Conservation (phyloP, 805 yeast genomes). For the Candida yuanshanica region DNA sequence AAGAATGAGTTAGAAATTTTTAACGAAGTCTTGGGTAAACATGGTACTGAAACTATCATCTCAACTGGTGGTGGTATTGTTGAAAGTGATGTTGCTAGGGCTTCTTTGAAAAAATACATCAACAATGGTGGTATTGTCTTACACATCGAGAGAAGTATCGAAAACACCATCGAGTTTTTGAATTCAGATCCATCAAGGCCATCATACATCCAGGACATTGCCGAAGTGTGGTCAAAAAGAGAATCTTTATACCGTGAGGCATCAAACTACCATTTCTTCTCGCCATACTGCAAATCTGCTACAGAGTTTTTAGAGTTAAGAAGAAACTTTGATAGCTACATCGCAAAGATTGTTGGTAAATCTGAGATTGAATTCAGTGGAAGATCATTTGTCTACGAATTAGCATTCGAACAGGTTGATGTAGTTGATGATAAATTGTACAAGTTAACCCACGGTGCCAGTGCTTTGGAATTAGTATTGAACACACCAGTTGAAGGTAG, state of each 20-base stretch:
- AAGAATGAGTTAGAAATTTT: conserved; percentile 54
- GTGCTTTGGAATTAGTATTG: conserved; percentile 80
- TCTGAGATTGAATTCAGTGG: conserved; percentile 25
- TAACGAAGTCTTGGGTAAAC: conserved; percentile 37
- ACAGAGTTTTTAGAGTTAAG: conserved; percentile 52
- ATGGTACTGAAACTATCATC: conserved; percentile 49
- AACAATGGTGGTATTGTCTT: conserved; percentile 62
- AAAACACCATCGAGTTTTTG: conserved; percentile 71
- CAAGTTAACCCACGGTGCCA: conserved; percentile 57
- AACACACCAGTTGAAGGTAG: conserved; percentile 38
- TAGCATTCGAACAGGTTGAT: conserved; percentile 63
- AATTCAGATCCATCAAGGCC: conserved; percentile 82
- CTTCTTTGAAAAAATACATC: conserved; percentile 48
- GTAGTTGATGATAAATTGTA: conserved; percentile 45
- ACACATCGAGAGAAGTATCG: conserved; percentile 84
- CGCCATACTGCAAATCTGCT: conserved; percentile 60
- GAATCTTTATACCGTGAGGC: conserved; percentile 74
- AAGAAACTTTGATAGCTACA: conserved; percentile 51
- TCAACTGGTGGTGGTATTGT: conserved; percentile 98
- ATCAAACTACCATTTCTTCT: conserved; percentile 70
- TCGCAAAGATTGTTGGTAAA: conserved; percentile 58
- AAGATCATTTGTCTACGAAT: conserved; percentile 66
- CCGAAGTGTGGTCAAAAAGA: conserved; percentile 80
- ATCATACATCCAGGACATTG: conserved; percentile 73
- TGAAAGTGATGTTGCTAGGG: conserved; percentile 66